phyloP scores from a whole-genome alignment of 192 early-diverging fungal genomes.

The Geranomyces michiganensis region DNA sequence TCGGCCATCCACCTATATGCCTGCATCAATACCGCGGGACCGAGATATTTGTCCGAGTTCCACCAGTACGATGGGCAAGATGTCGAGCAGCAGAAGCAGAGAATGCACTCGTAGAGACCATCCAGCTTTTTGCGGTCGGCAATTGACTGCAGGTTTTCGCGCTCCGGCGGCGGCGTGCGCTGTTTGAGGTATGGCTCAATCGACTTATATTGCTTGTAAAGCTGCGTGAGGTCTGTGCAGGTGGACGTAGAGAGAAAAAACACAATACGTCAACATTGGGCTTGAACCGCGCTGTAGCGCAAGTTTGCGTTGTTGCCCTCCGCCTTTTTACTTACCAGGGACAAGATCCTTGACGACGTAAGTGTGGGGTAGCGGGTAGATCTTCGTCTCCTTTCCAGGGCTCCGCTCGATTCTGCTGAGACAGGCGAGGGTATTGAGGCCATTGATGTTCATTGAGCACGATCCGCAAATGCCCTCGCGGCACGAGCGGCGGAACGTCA shows the following conservation, averaged over 20 bases:
- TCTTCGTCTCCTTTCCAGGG: slow-evolving; percentile 68
- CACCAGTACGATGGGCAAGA: slow-evolving; percentile 97
- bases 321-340: slow-evolving; percentile 49
- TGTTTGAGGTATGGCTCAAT: slow-evolving; percentile 98
- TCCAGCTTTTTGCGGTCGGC: slow-evolving; percentile 94
- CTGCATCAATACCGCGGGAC: slow-evolving; percentile 95
- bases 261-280: neutral
- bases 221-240: slow-evolving; percentile 85
- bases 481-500: slow-evolving; percentile 95
- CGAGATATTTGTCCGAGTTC: slow-evolving; percentile 86
- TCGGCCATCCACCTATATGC: slow-evolving; percentile 99
- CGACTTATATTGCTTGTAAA: slow-evolving; percentile 97
- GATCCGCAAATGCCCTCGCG: slow-evolving; percentile 98
- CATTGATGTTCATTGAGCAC: slow-evolving; percentile 99
- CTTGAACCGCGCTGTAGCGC: no score
- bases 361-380: slow-evolving; percentile 97
- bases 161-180: slow-evolving; percentile 66
- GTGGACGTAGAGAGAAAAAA: neutral
- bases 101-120: slow-evolving; percentile 96
- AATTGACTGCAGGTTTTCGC: slow-evolving; percentile 92
- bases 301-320: neutral
- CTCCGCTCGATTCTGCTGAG: slow-evolving; percentile 81
- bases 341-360: slow-evolving; percentile 98
- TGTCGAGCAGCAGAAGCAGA: slow-evolving; percentile 97
- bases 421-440: slow-evolving; percentile 93